These are phyloP conservation scores for Fusarium sp. DNA, from an alignment of 2,329 filamentous ascomycete species.

Conservation along the genomic window DNA sequence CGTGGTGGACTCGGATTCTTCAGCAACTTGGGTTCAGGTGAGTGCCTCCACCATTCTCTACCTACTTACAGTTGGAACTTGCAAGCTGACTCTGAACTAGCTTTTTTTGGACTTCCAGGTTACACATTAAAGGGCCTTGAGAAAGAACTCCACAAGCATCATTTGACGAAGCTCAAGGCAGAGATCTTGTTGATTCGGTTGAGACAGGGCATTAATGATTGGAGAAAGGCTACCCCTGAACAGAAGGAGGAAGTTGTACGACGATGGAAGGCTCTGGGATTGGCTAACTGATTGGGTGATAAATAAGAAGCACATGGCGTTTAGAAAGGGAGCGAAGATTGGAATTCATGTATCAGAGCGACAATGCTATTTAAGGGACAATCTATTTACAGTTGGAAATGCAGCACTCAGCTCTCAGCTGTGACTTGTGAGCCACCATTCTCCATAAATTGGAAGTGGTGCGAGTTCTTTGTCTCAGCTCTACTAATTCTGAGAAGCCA, in stretches of 20 bases:
- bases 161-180: slow-evolving; percentile 49
- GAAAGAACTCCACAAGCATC: slow-evolving; percentile 57
- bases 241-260: slow-evolving; percentile 15
- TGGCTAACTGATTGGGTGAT: neutral
- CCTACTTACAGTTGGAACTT: neutral
- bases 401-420: neutral
- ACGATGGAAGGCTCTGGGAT: slow-evolving; percentile 28
- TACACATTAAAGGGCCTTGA: slow-evolving; percentile 67
- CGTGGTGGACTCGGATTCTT: slow-evolving; percentile 57
- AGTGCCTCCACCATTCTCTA: slow-evolving; percentile 4
- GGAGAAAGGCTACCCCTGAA: slow-evolving; percentile 30
- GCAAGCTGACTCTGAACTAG: slow-evolving; percentile 4
- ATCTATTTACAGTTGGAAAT: neutral
- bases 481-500: neutral
- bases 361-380: neutral
- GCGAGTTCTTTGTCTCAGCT: neutral
- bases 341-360: neutral
- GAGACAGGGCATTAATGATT: slow-evolving; percentile 48
- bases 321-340: neutral
- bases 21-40: slow-evolving; percentile 58
- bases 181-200: slow-evolving; percentile 50
- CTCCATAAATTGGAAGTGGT: neutral
- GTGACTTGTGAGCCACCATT: neutral
- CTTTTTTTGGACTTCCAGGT: slow-evolving; percentile 59
- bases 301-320: neutral